These are phyloP conservation scores for Nidula niveotomentosa DNA, from an alignment of 1,284 basidiomycete genomes.

Conservation along the genomic window DNA sequence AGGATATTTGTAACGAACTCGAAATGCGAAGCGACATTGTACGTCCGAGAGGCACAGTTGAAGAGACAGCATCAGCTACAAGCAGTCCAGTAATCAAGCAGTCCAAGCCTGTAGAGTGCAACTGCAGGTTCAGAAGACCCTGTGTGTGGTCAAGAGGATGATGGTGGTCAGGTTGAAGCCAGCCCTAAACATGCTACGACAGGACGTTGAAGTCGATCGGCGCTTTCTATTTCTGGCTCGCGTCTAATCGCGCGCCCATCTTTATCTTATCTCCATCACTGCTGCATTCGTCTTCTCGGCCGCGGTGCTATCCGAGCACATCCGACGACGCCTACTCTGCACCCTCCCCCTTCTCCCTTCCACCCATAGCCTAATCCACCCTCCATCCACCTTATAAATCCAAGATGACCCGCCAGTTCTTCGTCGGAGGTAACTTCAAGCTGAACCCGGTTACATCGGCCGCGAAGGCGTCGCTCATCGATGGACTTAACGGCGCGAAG, in stretches of 20 bases:
- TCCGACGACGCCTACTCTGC: background rate
- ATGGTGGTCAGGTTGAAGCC: too few species aligned
- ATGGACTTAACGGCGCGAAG: conserved; percentile 72
- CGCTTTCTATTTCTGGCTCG: too few species aligned
- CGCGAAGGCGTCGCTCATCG: conserved; percentile 65
- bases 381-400: background rate
- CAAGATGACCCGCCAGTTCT: conserved; percentile 71
- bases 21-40: too few species aligned
- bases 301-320: background rate
- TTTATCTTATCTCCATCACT: background rate
- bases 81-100: too few species aligned
- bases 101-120: too few species aligned
- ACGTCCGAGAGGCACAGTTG: too few species aligned
- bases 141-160: too few species aligned
- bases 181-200: too few species aligned
- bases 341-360: background rate
- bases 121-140: too few species aligned
- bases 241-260: background rate
- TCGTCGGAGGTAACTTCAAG: conserved; percentile 96
- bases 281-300: background rate
- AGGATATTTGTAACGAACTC: too few species aligned
- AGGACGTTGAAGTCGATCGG: too few species aligned
- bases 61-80: too few species aligned
- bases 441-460: conserved; percentile 80
- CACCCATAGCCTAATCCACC: background rate